A percentile compares a stretch with the other conserved stretches of the same genome.
phyloP scores from a whole-genome alignment of 192 early-diverging fungal species.

The Funneliformis mosseae region DNA sequence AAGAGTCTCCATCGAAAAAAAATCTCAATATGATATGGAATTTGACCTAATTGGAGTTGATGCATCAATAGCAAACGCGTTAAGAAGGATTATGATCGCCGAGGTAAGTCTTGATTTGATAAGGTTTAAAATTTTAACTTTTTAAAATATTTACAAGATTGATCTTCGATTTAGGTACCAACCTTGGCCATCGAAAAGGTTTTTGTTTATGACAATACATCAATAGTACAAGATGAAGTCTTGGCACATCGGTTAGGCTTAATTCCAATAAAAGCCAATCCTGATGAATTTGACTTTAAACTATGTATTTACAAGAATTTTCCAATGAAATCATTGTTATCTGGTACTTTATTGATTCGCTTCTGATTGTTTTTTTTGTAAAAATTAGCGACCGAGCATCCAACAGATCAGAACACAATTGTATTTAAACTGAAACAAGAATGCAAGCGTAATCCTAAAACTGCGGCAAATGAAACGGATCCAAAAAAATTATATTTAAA shows the following conservation, averaged over 20 bases:
- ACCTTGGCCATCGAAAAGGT: slow-evolving; percentile 98
- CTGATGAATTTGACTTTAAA: slow-evolving; percentile 77
- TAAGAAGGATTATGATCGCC: slow-evolving; percentile 90
- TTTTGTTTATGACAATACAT: slow-evolving; percentile 89
- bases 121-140: neutral
- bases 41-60: slow-evolving; percentile 96
- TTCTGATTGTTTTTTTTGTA: neutral
- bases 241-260: slow-evolving; percentile 90
- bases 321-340: neutral
- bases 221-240: slow-evolving; percentile 91
- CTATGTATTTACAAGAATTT: slow-evolving; percentile 38
- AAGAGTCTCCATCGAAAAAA: slow-evolving; percentile 66
- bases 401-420: slow-evolving; percentile 92
- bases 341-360: neutral
- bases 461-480: slow-evolving; percentile 65
- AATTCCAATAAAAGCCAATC: slow-evolving; percentile 89
- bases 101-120: slow-evolving; percentile 58
- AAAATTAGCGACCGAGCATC: slow-evolving; percentile 61
- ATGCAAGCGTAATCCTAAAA: slow-evolving; percentile 68
- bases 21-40: slow-evolving; percentile 80
- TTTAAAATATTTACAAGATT: neutral
- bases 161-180: slow-evolving; percentile 60
- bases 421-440: slow-evolving; percentile 83
- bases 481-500: slow-evolving; percentile 75
- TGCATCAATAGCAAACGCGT: slow-evolving; percentile 91